These are phyloP conservation scores for Cicer judaicum DNA, from an alignment of 306 rosid species.

Conservation along the genomic window DNA sequence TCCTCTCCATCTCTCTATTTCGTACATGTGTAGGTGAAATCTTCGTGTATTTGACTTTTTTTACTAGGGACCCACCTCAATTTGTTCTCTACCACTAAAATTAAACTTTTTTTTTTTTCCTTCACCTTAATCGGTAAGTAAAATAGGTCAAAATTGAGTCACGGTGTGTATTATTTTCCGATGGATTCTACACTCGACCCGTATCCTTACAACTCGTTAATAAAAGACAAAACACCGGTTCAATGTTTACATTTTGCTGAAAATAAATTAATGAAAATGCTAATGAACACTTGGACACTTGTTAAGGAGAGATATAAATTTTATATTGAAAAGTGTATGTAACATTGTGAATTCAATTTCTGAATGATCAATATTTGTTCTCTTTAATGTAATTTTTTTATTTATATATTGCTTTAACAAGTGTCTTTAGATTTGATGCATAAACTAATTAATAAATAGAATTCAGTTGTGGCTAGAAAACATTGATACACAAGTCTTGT, in stretches of 20 bases:
- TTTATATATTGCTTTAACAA: too few species aligned
- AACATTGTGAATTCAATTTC: too few species aligned
- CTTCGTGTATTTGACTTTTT: constrained; percentile 67
- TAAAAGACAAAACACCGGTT: background rate
- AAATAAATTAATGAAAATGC: background rate
- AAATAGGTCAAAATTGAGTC: constrained; percentile 58
- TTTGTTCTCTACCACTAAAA: background rate
- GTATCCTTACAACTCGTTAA: constrained; percentile 7
- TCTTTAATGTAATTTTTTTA: too few species aligned
- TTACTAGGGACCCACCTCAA: constrained; percentile 54
- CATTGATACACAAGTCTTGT: too few species aligned
- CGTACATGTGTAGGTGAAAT: constrained; percentile 55
- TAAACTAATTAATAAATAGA: too few species aligned
- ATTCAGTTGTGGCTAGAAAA: too few species aligned
- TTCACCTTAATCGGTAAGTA: background rate
- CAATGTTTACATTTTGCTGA: constrained; percentile 6
- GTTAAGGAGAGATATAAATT: too few species aligned
- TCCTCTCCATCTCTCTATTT: constrained; percentile 35
- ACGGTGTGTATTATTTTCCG: constrained; percentile 11
- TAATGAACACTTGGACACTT: too few species aligned
- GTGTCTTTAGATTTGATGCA: too few species aligned
- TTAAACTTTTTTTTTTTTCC: background rate
- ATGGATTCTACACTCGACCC: constrained; percentile 13
- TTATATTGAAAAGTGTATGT: too few species aligned
- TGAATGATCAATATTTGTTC: too few species aligned